Evolutionary conservation across 306 rosid genomes (phyloP).

Genomic region (Vigna reflexopilosa): DNA sequence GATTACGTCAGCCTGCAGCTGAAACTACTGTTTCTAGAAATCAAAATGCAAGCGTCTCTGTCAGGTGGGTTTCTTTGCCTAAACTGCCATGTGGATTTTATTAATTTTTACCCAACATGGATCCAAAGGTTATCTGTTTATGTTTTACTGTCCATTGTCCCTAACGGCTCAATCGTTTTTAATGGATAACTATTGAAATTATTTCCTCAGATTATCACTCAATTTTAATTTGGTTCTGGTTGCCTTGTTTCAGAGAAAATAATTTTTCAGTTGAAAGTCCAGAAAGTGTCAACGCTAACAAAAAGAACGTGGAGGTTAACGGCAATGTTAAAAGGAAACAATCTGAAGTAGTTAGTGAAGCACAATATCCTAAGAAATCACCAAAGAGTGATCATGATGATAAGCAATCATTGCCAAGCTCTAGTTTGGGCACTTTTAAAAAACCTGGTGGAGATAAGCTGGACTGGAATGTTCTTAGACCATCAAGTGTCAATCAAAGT

Average conservation of each 20-base stretch:
- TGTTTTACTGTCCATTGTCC: conserved; percentile 17
- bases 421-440: conserved; percentile 63
- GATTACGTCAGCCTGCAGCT: conserved; percentile 54
- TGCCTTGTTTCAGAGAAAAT: conserved; percentile 61
- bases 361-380: conserved; percentile 58
- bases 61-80: conserved; percentile 56
- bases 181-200: neutral
- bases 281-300: conserved; percentile 42
- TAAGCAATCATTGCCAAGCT: conserved; percentile 45
- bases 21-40: conserved; percentile 51
- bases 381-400: conserved; percentile 56
- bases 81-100: neutral
- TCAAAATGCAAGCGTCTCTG: conserved; percentile 55
- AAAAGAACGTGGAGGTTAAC: conserved; percentile 41
- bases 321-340: conserved; percentile 74
- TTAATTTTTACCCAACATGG: neutral
- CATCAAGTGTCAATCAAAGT: conserved; percentile 56
- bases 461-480: conserved; percentile 78
- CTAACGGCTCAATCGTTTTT: neutral
- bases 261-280: conserved; percentile 53
- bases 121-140: neutral
- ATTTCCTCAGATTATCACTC: conserved; percentile 1
- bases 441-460: conserved; percentile 72
- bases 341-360: conserved; percentile 54
- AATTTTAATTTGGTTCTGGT: conserved; percentile 26